phyloP scores from a whole-genome alignment of 208 protist species.

The Sergeia podlipaevii region DNA sequence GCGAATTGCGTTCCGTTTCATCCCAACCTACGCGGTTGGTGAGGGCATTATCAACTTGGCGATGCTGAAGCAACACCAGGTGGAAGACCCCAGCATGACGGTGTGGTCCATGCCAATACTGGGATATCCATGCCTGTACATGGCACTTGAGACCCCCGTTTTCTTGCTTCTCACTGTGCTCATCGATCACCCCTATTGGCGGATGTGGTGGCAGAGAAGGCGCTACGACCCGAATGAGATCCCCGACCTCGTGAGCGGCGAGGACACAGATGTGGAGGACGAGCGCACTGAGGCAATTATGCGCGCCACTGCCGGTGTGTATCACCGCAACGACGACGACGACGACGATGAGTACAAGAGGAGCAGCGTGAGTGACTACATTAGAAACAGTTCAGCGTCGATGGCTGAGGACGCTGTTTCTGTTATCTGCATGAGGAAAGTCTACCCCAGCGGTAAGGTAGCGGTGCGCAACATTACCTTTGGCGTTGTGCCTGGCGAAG shows the following conservation, averaged over 20 bases:
- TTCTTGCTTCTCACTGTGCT: slow-evolving; percentile 14
- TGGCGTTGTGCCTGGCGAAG: slow-evolving; percentile 33
- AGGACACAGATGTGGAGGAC: slow-evolving; percentile 15
- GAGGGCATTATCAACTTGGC: slow-evolving; percentile 34
- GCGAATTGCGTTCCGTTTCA: slow-evolving; percentile 17
- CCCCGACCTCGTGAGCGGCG: slow-evolving; percentile 1
- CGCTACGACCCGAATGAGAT: neutral
- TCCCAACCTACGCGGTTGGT: slow-evolving; percentile 33
- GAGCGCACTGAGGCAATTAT: too few species aligned
- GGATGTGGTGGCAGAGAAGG: neutral
- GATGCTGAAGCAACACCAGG: neutral
- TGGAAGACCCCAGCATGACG: neutral
- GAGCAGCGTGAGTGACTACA: too few species aligned
- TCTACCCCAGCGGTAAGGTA: slow-evolving; percentile 34
- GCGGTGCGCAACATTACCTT: slow-evolving; percentile 52
- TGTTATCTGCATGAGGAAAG: slow-evolving; percentile 28
- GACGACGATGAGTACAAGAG: too few species aligned
- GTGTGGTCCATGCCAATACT: slow-evolving; percentile 13
- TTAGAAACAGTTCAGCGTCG: slow-evolving; percentile 9
- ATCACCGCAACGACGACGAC: neutral
- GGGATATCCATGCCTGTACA: slow-evolving; percentile 15
- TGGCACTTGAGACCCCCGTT: slow-evolving; percentile 15
- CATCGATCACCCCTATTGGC: slow-evolving; percentile 15
- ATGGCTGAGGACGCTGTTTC: slow-evolving; percentile 17
- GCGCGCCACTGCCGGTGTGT: too few species aligned